Evolutionary conservation across 2,329 filamentous ascomycete species (phyloP), one percentile per base, ranked within the genome.

Genomic region (Cucurbitaria berberidis): DNA sequence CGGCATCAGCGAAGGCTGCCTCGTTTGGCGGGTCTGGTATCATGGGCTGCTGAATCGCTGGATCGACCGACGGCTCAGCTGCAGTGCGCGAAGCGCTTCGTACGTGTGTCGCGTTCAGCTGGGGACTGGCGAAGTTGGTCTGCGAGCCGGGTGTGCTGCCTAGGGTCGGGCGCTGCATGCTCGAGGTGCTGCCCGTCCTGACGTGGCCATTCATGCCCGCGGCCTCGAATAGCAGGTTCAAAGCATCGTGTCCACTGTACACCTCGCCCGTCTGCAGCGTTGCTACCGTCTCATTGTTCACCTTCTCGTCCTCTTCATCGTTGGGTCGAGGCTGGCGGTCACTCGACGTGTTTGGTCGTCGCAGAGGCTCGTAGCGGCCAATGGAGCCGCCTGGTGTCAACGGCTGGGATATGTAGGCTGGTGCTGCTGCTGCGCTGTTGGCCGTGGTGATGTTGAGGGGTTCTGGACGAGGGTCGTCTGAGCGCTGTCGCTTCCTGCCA

Each of bases 171-270:
- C 72, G 72, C 59, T 76, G 75, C 13, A 69, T 54, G 48, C 73
- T 76, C 49, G 65, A 68, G 34, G 74, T 70, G 65, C 82, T 83
- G 65, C 77, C 77, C 18, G 79, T 74, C 5, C 40, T 27, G 45
- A 78, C 76, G 57, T 80, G 79, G 49, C 61, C 58, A 36, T 81
- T 70, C 57, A 82, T 79, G 53, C 78, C 79, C 2, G 84, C 92
- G 18, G 93, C 93, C 77, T 96, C 93, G 70, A 96, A 96, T 15
- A 98, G 82, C 51, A 97, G 81, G 73, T 96, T 92, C 42, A 98
- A 82, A 21, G 93, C 93, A 78, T 98, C 93, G 69, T 96, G 93
- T 3, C 91, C 92, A 30, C 92, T 93, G 74, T 93, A 96, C 39
- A 98, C 87, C 63, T 91, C 89, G 49, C 80, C 78, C 34, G 80